These are phyloP conservation scores for Skeletonema tropicum DNA, from an alignment of 108 stramenopile genomes.

Conservation along the genomic window DNA sequence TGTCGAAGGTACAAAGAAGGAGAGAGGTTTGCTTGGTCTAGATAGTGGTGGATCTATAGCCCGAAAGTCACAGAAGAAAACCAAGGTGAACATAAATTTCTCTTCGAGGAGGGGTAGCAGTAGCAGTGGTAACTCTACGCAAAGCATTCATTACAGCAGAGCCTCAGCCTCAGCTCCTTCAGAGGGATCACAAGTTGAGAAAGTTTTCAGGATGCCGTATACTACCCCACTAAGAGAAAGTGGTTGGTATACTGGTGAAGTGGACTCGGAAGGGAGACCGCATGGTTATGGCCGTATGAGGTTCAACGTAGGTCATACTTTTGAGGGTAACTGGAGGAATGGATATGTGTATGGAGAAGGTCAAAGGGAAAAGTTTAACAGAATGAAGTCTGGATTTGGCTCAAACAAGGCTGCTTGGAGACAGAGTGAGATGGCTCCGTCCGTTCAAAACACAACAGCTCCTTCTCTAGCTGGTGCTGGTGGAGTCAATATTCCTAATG, in stretches of 20 bases:
- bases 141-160: not conserved
- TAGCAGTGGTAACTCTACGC: not conserved
- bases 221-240: slow-evolving; percentile 59
- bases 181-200: not conserved
- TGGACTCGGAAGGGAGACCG: slow-evolving; percentile 42
- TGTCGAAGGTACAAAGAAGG: no score
- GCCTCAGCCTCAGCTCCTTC: not conserved
- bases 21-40: no score
- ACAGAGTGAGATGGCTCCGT: not conserved
- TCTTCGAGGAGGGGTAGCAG: not conserved
- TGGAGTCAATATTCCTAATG: not conserved
- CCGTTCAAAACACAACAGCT: not conserved
- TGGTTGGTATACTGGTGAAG: slow-evolving; percentile 57
- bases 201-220: slow-evolving; percentile 14
- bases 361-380: not conserved
- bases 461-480: not conserved
- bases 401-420: not conserved
- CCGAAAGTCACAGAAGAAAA: not conserved
- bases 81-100: not conserved
- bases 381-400: slow-evolving; percentile 5
- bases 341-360: slow-evolving; percentile 8
- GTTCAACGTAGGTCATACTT: slow-evolving; percentile 58
- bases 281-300: slow-evolving; percentile 65
- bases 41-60: not conserved
- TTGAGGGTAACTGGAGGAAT: slow-evolving; percentile 42